These are phyloP conservation scores for Salmacisia buchloeana DNA, from an alignment of 1,284 basidiomycete species.

Conservation along the genomic window DNA sequence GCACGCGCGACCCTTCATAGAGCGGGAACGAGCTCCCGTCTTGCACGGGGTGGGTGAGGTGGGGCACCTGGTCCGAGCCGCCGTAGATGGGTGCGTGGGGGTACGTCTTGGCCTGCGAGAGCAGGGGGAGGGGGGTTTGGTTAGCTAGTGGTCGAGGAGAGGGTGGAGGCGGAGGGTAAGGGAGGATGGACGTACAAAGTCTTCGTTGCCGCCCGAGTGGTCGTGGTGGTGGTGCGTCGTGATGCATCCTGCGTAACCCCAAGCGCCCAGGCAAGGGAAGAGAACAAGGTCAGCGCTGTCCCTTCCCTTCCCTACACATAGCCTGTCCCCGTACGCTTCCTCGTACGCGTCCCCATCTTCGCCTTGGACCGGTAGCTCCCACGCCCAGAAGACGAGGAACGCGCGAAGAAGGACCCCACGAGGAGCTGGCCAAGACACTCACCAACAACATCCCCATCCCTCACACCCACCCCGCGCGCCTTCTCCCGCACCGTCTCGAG, in stretches of 20 bases:
- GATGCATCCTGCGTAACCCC: conserved; percentile 25
- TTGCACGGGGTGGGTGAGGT: conserved; percentile 65
- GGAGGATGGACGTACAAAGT: conserved; percentile 48
- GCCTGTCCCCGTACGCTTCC: no score
- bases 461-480: conserved; percentile 66
- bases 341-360: no score
- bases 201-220: conserved; percentile 77
- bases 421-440: no score
- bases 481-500: conserved; percentile 66
- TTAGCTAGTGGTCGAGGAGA: neutral
- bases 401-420: no score
- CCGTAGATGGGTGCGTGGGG: conserved; percentile 73
- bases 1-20: conserved; percentile 20
- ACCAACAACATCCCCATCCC: conserved; percentile 53
- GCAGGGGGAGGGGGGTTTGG: neutral
- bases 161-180: no score
- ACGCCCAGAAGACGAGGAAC: no score
- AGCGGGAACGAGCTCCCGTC: conserved; percentile 31
- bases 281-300: no score
- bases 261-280: no score
- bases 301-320: no score
- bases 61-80: conserved; percentile 68
- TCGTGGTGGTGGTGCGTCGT: conserved; percentile 56
- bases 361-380: no score
- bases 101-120: conserved; percentile 50